Base-by-base conservation (phyloP, 805 yeast genomes). In the Wickerhamiella sorbophila region DNA sequence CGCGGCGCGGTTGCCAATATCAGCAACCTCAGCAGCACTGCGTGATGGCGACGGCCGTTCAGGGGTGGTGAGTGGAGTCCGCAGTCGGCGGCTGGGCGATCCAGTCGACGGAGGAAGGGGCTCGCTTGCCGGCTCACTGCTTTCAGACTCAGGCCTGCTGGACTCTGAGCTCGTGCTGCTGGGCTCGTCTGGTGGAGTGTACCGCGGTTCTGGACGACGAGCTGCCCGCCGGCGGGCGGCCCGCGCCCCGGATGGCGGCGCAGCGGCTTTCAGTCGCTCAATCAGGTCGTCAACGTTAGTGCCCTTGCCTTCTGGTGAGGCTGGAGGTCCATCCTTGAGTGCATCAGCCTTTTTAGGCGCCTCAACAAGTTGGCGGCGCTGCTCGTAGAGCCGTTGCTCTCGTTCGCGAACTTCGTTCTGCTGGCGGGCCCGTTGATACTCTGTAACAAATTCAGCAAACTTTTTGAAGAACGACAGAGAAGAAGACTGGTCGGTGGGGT, bases 221-320 rank as follows among this genome's bases (percentile, higher is more conserved):
- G 29, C 29, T 26, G 38, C 38, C 24, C 38, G 9, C 12, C 38
- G 19, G 31, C 20, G 27, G 38, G 31, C 38, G 10, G 38, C 19
- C 21, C 21, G 20, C 6, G 31, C n/a, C 5, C 8, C 38, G 38
- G 14, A 24, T 15, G 15, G 20, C 27, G 31, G 82, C 1, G 88
- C 94, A 0, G 91, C 83, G 15, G 87, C 86, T 55, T 86, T 79
- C 54, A 91, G 70, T 54, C 81, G 84, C 57, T 86, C 94, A 44
- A 91, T 68, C 38, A 91, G 66, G 29, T 79, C 74, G 58, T 91
- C 98, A 81, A 91, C 85, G 33, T 85, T 80, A 38, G 69, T 66
- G 16, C 58, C 63, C 15, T 62, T 76, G 10, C 36, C 16, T 43
- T 45, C 17, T 38, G 43, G 37, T 39, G 50, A 38, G 32, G 35